These are phyloP conservation scores for Peniophora sp. DNA, from an alignment of 1,284 basidiomycete genomes.

Conservation along the genomic window DNA sequence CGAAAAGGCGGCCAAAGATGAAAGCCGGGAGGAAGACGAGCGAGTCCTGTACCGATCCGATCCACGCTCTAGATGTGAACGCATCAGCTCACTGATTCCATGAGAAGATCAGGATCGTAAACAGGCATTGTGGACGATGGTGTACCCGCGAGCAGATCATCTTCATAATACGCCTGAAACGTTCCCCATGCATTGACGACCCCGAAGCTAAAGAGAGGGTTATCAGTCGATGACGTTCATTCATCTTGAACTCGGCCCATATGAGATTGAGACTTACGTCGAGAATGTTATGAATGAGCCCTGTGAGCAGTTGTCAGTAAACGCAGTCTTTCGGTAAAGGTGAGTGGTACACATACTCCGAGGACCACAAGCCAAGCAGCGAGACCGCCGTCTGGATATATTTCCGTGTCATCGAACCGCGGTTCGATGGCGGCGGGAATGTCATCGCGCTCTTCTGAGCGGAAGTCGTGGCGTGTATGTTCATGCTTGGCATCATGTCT, in stretches of 20 bases:
- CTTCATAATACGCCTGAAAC: conserved; percentile 39
- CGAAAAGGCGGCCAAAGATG: conserved; percentile 45
- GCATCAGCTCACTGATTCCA: too few relatives aligned
- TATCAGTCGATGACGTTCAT: too few relatives aligned
- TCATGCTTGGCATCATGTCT: too few relatives aligned
- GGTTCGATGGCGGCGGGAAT: neutral
- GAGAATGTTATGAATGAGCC: conserved; percentile 20
- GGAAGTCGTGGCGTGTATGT: too few relatives aligned
- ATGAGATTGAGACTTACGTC: conserved; percentile 15
- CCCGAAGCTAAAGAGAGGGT: too few relatives aligned
- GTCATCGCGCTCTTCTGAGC: neutral
- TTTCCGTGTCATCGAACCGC: conserved; percentile 7
- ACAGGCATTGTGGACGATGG: conserved; percentile 49
- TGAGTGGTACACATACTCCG: conserved; percentile 27
- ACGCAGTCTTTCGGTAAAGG: neutral
- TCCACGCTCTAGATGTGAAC: conserved; percentile 48
- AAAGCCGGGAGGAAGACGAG: conserved; percentile 40
- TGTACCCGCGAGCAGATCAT: conserved; percentile 22
- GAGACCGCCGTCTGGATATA: conserved; percentile 31
- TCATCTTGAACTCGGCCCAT: neutral
- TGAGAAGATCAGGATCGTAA: too few relatives aligned
- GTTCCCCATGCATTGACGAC: conserved; percentile 34
- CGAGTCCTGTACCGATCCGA: conserved; percentile 54
- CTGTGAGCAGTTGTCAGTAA: conserved; percentile 6
- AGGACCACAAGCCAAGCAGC: conserved; percentile 30